These are phyloP conservation scores for Perkinsus chesapeaki DNA, from an alignment of 169 alveolate genomes.

Conservation along the genomic window DNA sequence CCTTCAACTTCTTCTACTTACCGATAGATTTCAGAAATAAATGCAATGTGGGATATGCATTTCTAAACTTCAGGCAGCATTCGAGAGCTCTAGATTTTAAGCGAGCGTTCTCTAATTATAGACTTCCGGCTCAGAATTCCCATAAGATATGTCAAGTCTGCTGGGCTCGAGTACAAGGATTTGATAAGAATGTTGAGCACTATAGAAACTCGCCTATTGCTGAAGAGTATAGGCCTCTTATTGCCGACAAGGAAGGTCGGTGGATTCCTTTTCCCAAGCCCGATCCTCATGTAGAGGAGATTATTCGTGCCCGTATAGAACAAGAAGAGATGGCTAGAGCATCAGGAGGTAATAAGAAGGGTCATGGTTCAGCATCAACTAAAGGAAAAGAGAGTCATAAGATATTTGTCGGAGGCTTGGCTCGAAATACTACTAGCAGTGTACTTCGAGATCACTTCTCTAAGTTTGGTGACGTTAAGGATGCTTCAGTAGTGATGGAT, in stretches of 20 bases:
- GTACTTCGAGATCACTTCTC: conserved; percentile 35
- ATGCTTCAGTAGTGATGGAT: conserved; percentile 45
- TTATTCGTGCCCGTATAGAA: not conserved
- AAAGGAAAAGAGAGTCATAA: conserved; percentile 23
- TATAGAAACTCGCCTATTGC: not conserved
- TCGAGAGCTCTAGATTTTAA: not conserved
- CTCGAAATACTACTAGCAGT: conserved; percentile 40
- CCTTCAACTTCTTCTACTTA: conserved; percentile 47
- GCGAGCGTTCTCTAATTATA: not conserved
- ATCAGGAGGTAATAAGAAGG: not conserved
- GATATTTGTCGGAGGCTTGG: conserved; percentile 50
- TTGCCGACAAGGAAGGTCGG: not conserved
- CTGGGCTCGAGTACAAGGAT: conserved; percentile 9
- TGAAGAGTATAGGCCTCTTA: not conserved
- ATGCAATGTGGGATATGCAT: conserved; percentile 58
- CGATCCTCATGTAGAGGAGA: not conserved
- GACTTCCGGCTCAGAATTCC: conserved; percentile 1
- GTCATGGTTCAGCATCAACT: not conserved
- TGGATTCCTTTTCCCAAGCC: not conserved
- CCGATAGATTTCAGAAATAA: conserved; percentile 54
- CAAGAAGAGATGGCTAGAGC: not conserved
- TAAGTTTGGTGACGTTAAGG: conserved; percentile 42
- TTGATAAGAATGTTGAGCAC: not conserved
- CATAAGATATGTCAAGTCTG: conserved; percentile 9
- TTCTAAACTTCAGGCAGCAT: conserved; percentile 41